Evolutionary conservation across 148 eudicot genomes (phyloP), one percentile per base, ranked within the genome.

Genomic region (Arbutus unedo): DNA sequence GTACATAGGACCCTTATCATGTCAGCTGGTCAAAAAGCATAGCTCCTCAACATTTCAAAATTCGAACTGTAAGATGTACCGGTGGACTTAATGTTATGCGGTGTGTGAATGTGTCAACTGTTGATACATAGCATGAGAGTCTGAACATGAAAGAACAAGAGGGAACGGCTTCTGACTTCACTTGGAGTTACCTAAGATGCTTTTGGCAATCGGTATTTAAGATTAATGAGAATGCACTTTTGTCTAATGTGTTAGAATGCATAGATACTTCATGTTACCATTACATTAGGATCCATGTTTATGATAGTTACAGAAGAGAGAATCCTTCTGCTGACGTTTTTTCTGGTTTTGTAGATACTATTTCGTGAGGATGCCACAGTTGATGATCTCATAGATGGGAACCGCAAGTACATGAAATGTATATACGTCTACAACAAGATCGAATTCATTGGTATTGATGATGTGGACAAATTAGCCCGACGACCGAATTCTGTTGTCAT

Each of bases 301-400:
- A 3, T 50, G 31, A 4, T 18, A 53, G 11, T 41, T 38, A 9
- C 51, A 4, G 4, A 43, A 16, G 8, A 71, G 0, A 54, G 16
- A 56, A 64, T 50, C 44, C 25, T 50, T 56, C 1, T 31, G 38
- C 38, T 31, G 38, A 31, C 0, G 38, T 81, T 66, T 31, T 31
- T 74, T n/a, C 6, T 59, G 41, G 31, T n/a, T 85, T 50, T 87
- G 60, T 90, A 94, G 99, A 83, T 97, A 56, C 88, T 97, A 77
- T 97, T 97, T 87, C 98, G 99, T 79, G 98, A 97, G 88, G 97
- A 97, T 94, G 99, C 98, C 53, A 90, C 99, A 19, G 99, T 97
- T 83, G 99, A 97, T 90, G 99, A 97, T 87, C 90, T 97, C 55
- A 97, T 97, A 72, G 99, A 97, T 90, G 99, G 98, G 48, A 97